Conservation (phyloP, 345 rosid species). For the Euphorbia tirucalli region DNA sequence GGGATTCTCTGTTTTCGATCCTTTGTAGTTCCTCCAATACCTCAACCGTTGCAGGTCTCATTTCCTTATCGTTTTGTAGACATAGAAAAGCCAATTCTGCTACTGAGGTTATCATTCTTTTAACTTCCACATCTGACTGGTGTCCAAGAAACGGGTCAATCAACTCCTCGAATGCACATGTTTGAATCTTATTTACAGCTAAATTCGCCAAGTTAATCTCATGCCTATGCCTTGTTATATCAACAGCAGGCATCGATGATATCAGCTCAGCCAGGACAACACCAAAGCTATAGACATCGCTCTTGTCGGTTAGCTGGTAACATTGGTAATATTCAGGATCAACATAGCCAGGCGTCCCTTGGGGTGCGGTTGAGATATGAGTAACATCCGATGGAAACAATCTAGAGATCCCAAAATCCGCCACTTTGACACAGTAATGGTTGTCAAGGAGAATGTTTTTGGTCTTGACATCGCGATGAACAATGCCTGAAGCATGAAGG, state of each 20-base stretch:
- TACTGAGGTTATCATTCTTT: conserved; percentile 7
- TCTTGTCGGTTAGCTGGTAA: conserved; percentile 23
- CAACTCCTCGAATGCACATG: conserved; percentile 10
- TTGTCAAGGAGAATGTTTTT: conserved; percentile 25
- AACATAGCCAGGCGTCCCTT: conserved; percentile 26
- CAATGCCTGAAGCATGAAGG: conserved; percentile 21
- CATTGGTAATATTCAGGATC: conserved; percentile 23
- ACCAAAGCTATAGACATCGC: conserved; percentile 24
- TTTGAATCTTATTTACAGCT: conserved; percentile 11
- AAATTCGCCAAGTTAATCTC: conserved; percentile 14
- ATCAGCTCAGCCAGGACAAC: conserved; percentile 25
- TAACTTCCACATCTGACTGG: conserved; percentile 15
- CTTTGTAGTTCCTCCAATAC: conserved; percentile 11
- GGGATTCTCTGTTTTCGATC: conserved; percentile 17
- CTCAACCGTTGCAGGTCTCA: conserved; percentile 18
- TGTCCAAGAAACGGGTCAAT: conserved; percentile 15
- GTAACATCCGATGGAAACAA: conserved; percentile 17
- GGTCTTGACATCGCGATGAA: conserved; percentile 26
- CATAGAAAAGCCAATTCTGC: conserved; percentile 21
- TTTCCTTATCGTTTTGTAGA: conserved; percentile 15
- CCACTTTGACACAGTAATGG: conserved; percentile 22
- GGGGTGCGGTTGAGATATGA: conserved; percentile 23
- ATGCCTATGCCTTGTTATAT: conserved; percentile 14
- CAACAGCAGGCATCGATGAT: conserved; percentile 24
- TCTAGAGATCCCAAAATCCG: conserved; percentile 25